These are phyloP conservation scores for Arthroderma uncinatum DNA, from an alignment of 2,329 filamentous ascomycete species.

Conservation along the genomic window DNA sequence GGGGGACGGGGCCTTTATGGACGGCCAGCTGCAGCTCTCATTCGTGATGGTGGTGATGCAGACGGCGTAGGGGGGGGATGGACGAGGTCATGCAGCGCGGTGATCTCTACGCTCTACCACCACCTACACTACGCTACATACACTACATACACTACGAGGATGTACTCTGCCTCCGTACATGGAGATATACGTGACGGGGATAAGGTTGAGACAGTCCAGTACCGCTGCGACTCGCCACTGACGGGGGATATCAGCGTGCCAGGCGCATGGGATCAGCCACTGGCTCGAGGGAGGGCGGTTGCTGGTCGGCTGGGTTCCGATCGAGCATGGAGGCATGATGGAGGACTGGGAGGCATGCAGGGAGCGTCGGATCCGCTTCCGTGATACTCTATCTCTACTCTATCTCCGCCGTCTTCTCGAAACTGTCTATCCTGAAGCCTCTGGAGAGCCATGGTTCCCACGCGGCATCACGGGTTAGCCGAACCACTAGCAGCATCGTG, in stretches of 20 bases:
- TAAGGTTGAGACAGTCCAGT: not conserved
- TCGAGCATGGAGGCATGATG: not conserved
- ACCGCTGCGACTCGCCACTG: not conserved
- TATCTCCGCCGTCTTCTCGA: not conserved
- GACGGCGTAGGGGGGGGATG: not conserved
- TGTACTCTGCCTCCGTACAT: not conserved
- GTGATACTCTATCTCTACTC: not conserved
- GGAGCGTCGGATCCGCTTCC: not conserved
- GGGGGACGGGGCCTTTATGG: not conserved
- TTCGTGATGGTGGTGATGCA: conserved; percentile 1
- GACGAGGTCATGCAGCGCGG: not conserved
- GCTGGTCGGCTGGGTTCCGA: not conserved
- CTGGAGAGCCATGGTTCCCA: not conserved
- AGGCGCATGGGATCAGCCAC: not conserved
- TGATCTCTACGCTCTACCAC: no score
- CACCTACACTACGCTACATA: not conserved
- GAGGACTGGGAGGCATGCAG: no score
- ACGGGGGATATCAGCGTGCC: not conserved
- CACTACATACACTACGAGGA: not conserved
- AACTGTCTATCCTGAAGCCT: no score
- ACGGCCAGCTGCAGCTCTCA: not conserved
- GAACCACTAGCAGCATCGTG: not conserved
- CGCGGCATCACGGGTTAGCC: not conserved
- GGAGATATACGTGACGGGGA: not conserved
- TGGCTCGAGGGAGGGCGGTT: not conserved